phyloP scores from a whole-genome alignment of 495 filamentous ascomycete species.

The Penicillium paxilli region DNA sequence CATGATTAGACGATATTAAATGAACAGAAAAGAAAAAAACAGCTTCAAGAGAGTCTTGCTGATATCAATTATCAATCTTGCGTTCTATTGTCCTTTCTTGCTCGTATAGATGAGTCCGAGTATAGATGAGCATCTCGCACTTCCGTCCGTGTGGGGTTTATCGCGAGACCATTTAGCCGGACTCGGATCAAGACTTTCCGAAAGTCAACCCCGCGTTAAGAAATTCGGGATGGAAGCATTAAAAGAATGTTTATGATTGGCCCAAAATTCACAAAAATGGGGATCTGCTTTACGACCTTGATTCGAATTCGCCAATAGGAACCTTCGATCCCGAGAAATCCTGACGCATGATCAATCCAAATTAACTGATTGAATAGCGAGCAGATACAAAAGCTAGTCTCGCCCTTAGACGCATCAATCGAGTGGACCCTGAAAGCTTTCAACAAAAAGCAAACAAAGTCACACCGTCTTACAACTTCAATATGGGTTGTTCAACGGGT shows the following conservation, averaged over 20 bases:
- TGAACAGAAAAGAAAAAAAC: no score
- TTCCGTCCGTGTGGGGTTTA: not conserved
- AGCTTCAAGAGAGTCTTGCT: no score
- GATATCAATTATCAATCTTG: no score
- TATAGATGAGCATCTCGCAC: not conserved
- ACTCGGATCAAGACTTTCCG: not conserved
- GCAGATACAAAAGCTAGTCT: not conserved
- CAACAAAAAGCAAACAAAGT: slow-evolving; percentile 1
- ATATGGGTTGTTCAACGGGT: slow-evolving; percentile 35
- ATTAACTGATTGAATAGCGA: not conserved
- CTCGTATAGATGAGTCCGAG: no score
- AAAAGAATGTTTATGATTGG: not conserved
- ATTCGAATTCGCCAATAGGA: not conserved
- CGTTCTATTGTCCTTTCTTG: no score
- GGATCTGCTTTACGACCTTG: not conserved
- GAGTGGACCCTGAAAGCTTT: slow-evolving; percentile 19
- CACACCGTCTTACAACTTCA: slow-evolving; percentile 6
- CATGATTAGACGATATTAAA: not conserved
- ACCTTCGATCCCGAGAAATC: not conserved
- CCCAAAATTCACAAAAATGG: not conserved
- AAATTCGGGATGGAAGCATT: not conserved
- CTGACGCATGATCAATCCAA: not conserved
- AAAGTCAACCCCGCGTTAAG: not conserved
- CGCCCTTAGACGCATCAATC: not conserved
- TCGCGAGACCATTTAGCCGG: not conserved